Conservation (phyloP, 2,329 filamentous ascomycete species). For the Ophiocordyceps camponoti-saundersi region DNA sequence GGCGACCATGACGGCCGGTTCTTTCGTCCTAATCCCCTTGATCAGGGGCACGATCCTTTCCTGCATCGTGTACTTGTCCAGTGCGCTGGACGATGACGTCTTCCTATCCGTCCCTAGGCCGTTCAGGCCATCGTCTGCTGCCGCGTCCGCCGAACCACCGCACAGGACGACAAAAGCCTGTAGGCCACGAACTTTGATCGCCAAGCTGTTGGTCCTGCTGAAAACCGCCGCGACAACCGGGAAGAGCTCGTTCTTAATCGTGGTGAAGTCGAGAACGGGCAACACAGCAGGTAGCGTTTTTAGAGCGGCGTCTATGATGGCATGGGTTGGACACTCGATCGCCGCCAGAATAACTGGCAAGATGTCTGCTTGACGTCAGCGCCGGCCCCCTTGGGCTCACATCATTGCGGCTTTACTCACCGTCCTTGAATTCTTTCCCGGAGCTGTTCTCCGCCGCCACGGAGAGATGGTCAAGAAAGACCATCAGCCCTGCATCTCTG, state of each 20-base stretch:
- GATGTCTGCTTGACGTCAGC: conserved; percentile 42
- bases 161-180: conserved; percentile 85
- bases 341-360: conserved; percentile 71
- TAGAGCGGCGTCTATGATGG: conserved; percentile 72
- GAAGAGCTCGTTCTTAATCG: conserved; percentile 93
- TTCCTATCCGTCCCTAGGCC: conserved; percentile 46
- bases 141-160: conserved; percentile 47
- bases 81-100: conserved; percentile 55
- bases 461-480: conserved; percentile 70
- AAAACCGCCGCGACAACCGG: conserved; percentile 83
- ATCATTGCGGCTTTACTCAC: conserved; percentile 25
- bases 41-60: conserved; percentile 89
- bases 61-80: conserved; percentile 97
- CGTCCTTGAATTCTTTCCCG: conserved; percentile 88
- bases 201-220: conserved; percentile 79
- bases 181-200: conserved; percentile 83
- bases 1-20: conserved; percentile 94
- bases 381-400: background rate
- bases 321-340: conserved; percentile 77
- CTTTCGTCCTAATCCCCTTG: conserved; percentile 90
- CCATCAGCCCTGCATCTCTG: conserved; percentile 80
- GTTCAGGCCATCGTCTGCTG: conserved; percentile 45
- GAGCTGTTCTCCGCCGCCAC: conserved; percentile 65
- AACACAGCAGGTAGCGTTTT: conserved; percentile 65
- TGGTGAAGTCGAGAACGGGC: conserved; percentile 83